Percentiles rank a stretch among this genome's conserved stretches.
phyloP scores from a whole-genome alignment of 2,329 filamentous ascomycete species.

The Aureobasidium sp. region DNA sequence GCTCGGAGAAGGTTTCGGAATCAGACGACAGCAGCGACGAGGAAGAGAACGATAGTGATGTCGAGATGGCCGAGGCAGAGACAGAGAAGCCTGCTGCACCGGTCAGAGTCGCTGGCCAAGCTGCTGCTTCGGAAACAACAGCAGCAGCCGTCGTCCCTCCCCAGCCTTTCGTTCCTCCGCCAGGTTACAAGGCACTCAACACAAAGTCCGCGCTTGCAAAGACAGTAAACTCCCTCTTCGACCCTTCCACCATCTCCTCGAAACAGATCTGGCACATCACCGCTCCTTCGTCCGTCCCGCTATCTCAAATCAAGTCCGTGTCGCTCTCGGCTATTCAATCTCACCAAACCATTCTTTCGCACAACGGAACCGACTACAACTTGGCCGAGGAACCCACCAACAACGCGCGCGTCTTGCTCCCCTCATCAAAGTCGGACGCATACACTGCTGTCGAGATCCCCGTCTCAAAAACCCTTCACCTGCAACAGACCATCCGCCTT shows the following conservation, averaged over 20 bases:
- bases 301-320: slow-evolving; percentile 59
- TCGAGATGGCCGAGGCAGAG: slow-evolving; percentile 19
- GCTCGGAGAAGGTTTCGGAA: slow-evolving; percentile 11
- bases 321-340: slow-evolving; percentile 52
- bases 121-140: not conserved
- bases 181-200: slow-evolving; percentile 43
- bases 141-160: not conserved
- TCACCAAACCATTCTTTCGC: slow-evolving; percentile 51
- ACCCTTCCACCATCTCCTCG: slow-evolving; percentile 50
- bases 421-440: slow-evolving; percentile 20
- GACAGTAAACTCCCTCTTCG: slow-evolving; percentile 43
- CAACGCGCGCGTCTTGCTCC: slow-evolving; percentile 20
- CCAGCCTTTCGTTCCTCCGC: slow-evolving; percentile 30
- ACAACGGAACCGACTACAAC: slow-evolving; percentile 56
- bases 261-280: slow-evolving; percentile 80
- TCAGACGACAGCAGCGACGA: slow-evolving; percentile 21
- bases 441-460: slow-evolving; percentile 34
- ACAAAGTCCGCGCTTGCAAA: slow-evolving; percentile 37
- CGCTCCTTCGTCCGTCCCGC: slow-evolving; percentile 61
- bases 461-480: slow-evolving; percentile 56
- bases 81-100: slow-evolving; percentile 18
- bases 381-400: slow-evolving; percentile 20
- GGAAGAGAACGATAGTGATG: slow-evolving; percentile 19
- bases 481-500: slow-evolving; percentile 57
- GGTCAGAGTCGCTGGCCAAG: not conserved